phyloP scores from a whole-genome alignment of 768 basidiomycete genomes.

The Tulasnella calospora region DNA sequence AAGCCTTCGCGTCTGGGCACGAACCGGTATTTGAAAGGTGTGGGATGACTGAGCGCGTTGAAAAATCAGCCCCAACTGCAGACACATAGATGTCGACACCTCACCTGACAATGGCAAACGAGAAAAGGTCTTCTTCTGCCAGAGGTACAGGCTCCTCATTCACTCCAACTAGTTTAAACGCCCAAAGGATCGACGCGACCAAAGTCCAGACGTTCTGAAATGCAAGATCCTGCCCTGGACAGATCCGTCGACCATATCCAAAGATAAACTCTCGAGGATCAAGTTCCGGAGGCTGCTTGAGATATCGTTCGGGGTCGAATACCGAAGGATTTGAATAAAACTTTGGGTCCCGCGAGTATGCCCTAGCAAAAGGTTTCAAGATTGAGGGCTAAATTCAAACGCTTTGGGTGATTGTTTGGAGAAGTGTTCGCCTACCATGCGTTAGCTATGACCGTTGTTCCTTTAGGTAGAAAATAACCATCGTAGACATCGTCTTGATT shows the following conservation, averaged over 20 bases:
- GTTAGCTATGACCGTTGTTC: conserved; percentile 8
- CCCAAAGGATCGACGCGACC: too few relatives aligned
- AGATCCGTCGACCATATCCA: not conserved
- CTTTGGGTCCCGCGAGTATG: not conserved
- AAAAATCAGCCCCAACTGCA: too few relatives aligned
- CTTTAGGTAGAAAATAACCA: conserved; percentile 5
- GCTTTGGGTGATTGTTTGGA: not conserved
- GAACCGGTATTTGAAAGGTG: not conserved
- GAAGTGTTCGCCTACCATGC: not conserved
- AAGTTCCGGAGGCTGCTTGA: not conserved
- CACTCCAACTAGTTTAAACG: too few relatives aligned
- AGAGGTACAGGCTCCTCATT: too few relatives aligned
- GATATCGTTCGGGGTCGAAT: not conserved
- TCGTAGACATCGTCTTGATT: conserved; percentile 24
- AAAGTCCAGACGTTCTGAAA: too few relatives aligned
- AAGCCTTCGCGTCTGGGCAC: too few relatives aligned
- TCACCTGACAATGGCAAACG: too few relatives aligned
- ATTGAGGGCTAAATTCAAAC: too few relatives aligned
- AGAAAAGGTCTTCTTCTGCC: too few relatives aligned
- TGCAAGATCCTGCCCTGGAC: too few relatives aligned
- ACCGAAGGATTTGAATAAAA: not conserved
- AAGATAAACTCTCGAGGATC: not conserved
- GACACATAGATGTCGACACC: too few relatives aligned
- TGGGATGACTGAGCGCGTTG: not conserved
- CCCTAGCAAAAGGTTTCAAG: too few relatives aligned